These are phyloP conservation scores for Xerocomus cyaneibrunnescens DNA, from an alignment of 1,284 basidiomycete species.

Conservation along the genomic window DNA sequence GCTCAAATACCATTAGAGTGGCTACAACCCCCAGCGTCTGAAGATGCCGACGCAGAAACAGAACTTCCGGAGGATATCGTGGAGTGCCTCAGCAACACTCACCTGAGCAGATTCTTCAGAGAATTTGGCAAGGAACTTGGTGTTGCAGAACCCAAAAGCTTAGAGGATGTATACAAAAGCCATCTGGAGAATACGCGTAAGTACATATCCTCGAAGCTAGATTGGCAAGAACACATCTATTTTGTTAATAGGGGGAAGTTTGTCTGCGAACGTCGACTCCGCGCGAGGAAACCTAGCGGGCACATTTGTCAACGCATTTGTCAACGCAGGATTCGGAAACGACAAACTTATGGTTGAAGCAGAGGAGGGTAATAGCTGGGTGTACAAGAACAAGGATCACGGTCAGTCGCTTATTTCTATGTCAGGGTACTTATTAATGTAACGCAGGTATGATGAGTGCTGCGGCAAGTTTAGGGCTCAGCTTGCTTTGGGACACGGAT, in stretches of 20 bases:
- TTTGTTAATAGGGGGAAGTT: slow-evolving; percentile 49
- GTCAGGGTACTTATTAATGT: slow-evolving; percentile 8
- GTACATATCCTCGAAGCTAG: slow-evolving; percentile 24
- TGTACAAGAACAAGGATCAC: slow-evolving; percentile 99
- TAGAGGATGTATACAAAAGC: slow-evolving; percentile 98
- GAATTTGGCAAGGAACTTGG: slow-evolving; percentile 95
- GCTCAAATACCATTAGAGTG: slow-evolving; percentile 92
- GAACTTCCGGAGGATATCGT: slow-evolving; percentile 83
- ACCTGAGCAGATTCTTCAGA: slow-evolving; percentile 83
- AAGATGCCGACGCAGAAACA: slow-evolving; percentile 57
- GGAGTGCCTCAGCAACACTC: slow-evolving; percentile 83
- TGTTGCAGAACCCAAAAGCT: slow-evolving; percentile 84
- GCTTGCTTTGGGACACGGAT: slow-evolving; percentile 96
- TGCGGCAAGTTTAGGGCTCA: slow-evolving; percentile 90
- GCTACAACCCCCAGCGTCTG: slow-evolving; percentile 62
- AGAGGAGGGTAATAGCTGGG: slow-evolving; percentile 95
- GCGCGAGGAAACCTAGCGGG: slow-evolving; percentile 94
- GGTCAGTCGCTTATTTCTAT: slow-evolving; percentile 45
- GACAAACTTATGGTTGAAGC: slow-evolving; percentile 98
- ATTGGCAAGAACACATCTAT: slow-evolving; percentile 2
- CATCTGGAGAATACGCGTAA: slow-evolving; percentile 89
- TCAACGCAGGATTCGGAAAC: slow-evolving; percentile 98
- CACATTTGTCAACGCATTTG: slow-evolving; percentile 98
- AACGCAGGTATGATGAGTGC: slow-evolving; percentile 91
- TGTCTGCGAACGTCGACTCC: slow-evolving; percentile 82